Base-by-base conservation (phyloP, 1,284 basidiomycete genomes). In the Puccinia triticina region DNA sequence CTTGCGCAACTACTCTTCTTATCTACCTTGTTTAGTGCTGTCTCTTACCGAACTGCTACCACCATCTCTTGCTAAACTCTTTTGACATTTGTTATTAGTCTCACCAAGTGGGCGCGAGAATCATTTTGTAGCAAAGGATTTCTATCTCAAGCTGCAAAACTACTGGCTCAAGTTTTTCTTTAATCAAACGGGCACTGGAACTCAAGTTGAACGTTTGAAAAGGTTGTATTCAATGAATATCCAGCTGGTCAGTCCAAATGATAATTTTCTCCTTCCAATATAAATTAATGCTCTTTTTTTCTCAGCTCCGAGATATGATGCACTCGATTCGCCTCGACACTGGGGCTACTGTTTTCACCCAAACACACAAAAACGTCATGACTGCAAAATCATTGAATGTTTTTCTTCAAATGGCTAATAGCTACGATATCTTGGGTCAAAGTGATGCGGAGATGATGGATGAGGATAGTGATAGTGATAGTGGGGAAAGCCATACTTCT, bases 81-180 rank as follows among this genome's bases (percentile, higher is more conserved):
- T 77, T 16, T 14, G 59, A 10, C 75, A 77, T 37, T 77, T 40
- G 1, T n/a, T 77, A 11, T n/a, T 77, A 46, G 7, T 77, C 29
- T 77, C 46, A 12, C 75, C 75, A 14, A 77, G 61, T 40, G 66
- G 77, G 14, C 37, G 53, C n/a, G 66, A 67, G 10, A 43, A 50
- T 69, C 77, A 71, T 16, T 77, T 77, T 40, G 21, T 64, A 0
- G 29, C 75, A 29, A 77, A 77, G 57, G 75, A 77, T 37, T 77
- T 64, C 59, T 77, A 77, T 77, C n/a, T n/a, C 16, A 43, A 77
- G 32, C 43, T 64, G 5, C 57, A 77, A 29, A 77, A 64, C 21
- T 77, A 77, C 26, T 77, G 75, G 75, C 34, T 77, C 1, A 77
- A 64, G 23, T 77, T 40, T 8, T 61, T 77, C 23, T 77, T 46